Evolutionary conservation across 257 asterid species (phyloP).

Genomic region (Nyctanthes arbortristis): DNA sequence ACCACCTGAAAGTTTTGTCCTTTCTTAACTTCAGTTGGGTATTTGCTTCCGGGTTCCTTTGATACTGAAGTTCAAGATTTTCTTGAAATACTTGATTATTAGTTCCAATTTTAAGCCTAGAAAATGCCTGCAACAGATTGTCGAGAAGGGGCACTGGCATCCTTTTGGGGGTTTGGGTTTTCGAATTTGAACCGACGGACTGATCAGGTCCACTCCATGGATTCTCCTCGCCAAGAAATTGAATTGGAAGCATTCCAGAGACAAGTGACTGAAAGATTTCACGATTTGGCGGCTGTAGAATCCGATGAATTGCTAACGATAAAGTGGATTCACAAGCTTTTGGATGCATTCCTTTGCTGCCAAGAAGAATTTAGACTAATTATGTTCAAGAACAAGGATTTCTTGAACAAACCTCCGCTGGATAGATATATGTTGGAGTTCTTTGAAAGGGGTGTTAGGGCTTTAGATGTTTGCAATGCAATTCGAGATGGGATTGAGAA

Average conservation of each 20-base stretch:
- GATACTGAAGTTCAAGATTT: background rate
- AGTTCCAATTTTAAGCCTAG: conserved; percentile 19
- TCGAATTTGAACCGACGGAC: conserved; percentile 64
- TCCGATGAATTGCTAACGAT: conserved; percentile 61
- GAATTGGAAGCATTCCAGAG: conserved; percentile 72
- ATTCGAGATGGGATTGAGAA: conserved; percentile 92
- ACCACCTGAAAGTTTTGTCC: background rate
- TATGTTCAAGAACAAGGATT: conserved; percentile 41
- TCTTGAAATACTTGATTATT: background rate
- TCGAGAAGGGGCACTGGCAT: conserved; percentile 58
- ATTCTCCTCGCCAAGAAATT: conserved; percentile 45
- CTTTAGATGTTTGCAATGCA: conserved; percentile 89
- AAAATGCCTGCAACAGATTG: conserved; percentile 82
- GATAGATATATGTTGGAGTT: conserved; percentile 59
- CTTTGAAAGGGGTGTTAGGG: conserved; percentile 84
- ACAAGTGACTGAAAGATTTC: conserved; percentile 57
- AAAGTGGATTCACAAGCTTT: conserved; percentile 72
- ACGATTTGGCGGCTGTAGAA: conserved; percentile 39
- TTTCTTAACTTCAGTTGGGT: conserved; percentile 14
- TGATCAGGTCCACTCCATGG: conserved; percentile 85
- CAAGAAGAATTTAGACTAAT: conserved; percentile 80
- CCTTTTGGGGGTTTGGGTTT: conserved; percentile 61
- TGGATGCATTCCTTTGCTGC: conserved; percentile 67
- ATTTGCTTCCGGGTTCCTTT: background rate
- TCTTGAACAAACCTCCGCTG: conserved; percentile 58